Percentiles rank a stretch among this genome's conserved stretches.
Evolutionary conservation across 1,284 basidiomycete species (phyloP).

Genomic region (Cutaneotrichosporon sp.): DNA sequence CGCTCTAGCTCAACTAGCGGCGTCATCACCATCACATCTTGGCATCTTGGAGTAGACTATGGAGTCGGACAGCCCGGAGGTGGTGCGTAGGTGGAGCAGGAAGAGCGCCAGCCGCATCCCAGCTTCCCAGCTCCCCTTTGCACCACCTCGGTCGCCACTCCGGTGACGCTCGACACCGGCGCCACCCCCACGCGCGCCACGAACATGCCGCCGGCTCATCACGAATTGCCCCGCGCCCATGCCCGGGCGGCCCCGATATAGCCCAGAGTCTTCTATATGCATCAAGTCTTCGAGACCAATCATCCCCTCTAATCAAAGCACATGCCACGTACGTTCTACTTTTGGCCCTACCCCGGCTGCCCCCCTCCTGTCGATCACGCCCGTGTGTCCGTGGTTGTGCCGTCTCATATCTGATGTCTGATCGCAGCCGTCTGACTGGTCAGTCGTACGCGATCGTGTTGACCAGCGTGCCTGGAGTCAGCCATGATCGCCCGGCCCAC

Average conservation of each 20-base stretch:
- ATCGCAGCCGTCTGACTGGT: not conserved
- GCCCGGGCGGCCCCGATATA: no score
- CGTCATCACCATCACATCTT: no score
- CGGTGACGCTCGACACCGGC: no score
- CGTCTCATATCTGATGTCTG: not conserved
- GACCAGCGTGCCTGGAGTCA: constrained; percentile 65
- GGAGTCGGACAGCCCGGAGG: no score
- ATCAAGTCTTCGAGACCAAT: not conserved
- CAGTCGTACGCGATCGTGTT: constrained; percentile 71
- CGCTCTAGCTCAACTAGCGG: no score
- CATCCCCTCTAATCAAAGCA: not conserved
- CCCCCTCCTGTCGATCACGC: not conserved
- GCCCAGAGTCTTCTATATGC: not conserved
- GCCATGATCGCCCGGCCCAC: not conserved
- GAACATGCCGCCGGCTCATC: no score
- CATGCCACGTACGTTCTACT: not conserved
- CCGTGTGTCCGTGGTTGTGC: not conserved
- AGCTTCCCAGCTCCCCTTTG: no score
- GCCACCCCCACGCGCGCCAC: no score
- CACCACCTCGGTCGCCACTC: no score
- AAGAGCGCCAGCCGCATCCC: no score
- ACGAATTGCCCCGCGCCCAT: not conserved
- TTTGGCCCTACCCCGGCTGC: not conserved
- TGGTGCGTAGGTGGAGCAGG: no score
- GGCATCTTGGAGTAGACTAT: no score